Percentiles rank a stretch among this genome's conserved stretches.
Evolutionary conservation across 2,329 filamentous ascomycete species (phyloP).

Genomic region (Zasmidium citrigriseum): DNA sequence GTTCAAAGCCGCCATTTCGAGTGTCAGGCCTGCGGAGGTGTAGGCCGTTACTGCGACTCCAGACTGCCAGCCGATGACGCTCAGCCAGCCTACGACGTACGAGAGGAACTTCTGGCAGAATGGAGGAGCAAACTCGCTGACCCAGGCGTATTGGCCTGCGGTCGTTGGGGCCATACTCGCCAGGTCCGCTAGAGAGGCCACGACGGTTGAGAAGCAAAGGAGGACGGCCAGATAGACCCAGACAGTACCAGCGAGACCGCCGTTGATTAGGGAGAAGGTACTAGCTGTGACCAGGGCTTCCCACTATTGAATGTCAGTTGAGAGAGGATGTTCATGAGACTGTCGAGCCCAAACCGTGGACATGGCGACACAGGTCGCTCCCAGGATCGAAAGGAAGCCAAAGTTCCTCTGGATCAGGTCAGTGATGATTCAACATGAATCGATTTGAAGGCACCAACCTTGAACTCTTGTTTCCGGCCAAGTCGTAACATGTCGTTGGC

Average conservation of each 20-base stretch:
- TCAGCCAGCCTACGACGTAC: slow-evolving; percentile 17
- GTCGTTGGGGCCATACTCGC: slow-evolving; percentile 32
- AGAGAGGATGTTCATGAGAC: too few species aligned
- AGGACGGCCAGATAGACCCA: slow-evolving; percentile 17
- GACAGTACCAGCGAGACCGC: slow-evolving; percentile 15
- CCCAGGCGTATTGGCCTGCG: slow-evolving; percentile 24
- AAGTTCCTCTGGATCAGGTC: slow-evolving; percentile 2
- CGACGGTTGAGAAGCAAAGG: slow-evolving; percentile 18
- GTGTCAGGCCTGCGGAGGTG: slow-evolving; percentile 1
- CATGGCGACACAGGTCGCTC: slow-evolving; percentile 1
- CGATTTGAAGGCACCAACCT: too few species aligned
- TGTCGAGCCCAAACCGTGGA: too few species aligned
- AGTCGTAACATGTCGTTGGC: too few species aligned
- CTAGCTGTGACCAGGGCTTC: slow-evolving; percentile 20
- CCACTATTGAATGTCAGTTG: too few species aligned
- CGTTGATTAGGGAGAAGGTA: slow-evolving; percentile 16
- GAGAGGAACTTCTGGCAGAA: slow-evolving; percentile 18
- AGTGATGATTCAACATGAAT: too few species aligned
- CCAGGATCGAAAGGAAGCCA: background rate
- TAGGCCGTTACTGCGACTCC: slow-evolving; percentile 5
- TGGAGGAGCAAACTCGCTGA: slow-evolving; percentile 24
- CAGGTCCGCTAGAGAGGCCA: slow-evolving; percentile 18
- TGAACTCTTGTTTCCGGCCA: too few species aligned
- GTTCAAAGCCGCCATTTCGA: slow-evolving; percentile 9
- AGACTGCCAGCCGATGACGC: slow-evolving; percentile 15